Conservation (phyloP, 768 basidiomycete species). For the Pseudohyphozyma bogoriensis region DNA sequence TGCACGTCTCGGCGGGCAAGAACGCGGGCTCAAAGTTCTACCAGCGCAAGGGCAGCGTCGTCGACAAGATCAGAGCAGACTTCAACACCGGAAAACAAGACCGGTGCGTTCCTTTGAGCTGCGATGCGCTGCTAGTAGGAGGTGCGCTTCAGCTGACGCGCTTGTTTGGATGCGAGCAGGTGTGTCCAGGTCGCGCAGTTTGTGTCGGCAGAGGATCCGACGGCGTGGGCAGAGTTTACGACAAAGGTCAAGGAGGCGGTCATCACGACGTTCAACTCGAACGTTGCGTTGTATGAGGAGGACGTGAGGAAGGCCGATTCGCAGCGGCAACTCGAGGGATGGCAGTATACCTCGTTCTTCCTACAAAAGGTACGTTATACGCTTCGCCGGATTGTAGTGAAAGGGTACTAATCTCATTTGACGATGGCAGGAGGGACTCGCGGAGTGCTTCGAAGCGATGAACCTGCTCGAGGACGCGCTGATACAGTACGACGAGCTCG, state of each 20-base stretch:
- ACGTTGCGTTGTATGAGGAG: slow-evolving; percentile 70
- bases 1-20: slow-evolving; percentile 58
- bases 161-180: slow-evolving; percentile 40
- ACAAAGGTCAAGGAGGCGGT: slow-evolving; percentile 84
- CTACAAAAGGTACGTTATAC: slow-evolving; percentile 62
- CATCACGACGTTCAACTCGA: slow-evolving; percentile 69
- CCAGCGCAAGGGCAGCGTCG: slow-evolving; percentile 61
- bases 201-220: slow-evolving; percentile 53
- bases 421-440: slow-evolving; percentile 70
- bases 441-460: slow-evolving; percentile 82
- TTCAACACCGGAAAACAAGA: slow-evolving; percentile 84
- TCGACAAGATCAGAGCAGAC: slow-evolving; percentile 84
- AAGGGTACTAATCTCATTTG: background rate
- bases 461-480: slow-evolving; percentile 81
- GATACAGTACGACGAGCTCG: slow-evolving; percentile 81
- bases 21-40: slow-evolving; percentile 51
- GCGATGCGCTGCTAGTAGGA: background rate
- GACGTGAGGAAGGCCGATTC: slow-evolving; percentile 81
- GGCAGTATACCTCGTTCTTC: slow-evolving; percentile 98
- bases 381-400: background rate
- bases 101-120: slow-evolving; percentile 13
- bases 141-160: background rate
- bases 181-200: slow-evolving; percentile 57
- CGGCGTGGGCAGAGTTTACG: slow-evolving; percentile 69
- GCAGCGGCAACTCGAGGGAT: slow-evolving; percentile 85